Conservation (phyloP, 2,329 filamentous ascomycete genomes). For the Nigrospora osmanthi region DNA sequence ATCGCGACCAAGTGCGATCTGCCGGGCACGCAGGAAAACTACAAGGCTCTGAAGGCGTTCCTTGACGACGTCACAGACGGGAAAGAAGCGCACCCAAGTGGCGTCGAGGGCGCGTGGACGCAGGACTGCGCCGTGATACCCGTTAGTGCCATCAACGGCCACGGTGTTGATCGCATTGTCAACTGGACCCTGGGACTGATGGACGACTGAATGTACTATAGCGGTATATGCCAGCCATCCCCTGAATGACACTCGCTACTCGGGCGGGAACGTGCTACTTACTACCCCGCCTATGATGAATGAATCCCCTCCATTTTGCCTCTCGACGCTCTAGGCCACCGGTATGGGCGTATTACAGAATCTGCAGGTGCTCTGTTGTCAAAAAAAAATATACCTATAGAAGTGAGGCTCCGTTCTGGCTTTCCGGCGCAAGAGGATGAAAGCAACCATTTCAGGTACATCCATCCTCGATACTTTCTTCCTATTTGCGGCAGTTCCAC, state of each 20-base stretch:
- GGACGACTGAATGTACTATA: constrained; percentile 27
- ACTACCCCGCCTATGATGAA: too few species aligned
- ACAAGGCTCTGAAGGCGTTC: constrained; percentile 60
- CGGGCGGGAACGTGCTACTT: too few species aligned
- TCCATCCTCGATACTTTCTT: too few species aligned
- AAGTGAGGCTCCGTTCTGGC: too few species aligned
- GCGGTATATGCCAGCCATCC: not conserved
- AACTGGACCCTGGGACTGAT: constrained; percentile 66
- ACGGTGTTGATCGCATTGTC: constrained; percentile 71
- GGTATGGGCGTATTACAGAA: too few species aligned
- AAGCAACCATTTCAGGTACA: too few species aligned
- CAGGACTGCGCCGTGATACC: constrained; percentile 65
- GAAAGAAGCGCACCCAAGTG: constrained; percentile 64
- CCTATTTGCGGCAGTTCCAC: too few species aligned
- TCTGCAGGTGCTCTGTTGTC: too few species aligned
- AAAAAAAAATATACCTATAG: too few species aligned
- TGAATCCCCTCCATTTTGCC: too few species aligned
- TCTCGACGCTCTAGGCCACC: too few species aligned
- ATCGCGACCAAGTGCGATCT: constrained; percentile 90
- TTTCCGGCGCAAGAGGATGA: too few species aligned
- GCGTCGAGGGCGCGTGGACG: constrained; percentile 48
- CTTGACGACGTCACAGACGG: constrained; percentile 58
- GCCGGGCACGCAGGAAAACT: constrained; percentile 71
- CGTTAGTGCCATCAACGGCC: constrained; percentile 79
- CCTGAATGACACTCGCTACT: not conserved